phyloP scores from a whole-genome alignment of 1,284 basidiomycete species.

The Singerocomus rubriflavus region DNA sequence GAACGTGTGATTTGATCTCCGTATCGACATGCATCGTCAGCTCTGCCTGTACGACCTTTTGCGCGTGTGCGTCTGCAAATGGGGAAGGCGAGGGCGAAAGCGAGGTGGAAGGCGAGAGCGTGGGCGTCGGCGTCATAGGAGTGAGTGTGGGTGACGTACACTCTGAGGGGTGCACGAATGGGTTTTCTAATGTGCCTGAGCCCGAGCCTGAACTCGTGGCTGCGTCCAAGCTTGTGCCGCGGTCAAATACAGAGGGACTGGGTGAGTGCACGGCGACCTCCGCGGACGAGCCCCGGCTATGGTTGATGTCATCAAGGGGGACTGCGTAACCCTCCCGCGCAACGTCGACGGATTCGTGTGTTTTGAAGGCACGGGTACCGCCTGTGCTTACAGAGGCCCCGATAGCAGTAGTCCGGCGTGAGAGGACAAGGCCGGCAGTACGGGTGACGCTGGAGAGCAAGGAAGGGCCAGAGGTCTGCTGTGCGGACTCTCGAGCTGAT shows the following conservation, averaged over 20 bases:
- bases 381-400: slow-evolving; percentile 26
- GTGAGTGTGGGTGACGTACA: slow-evolving; percentile 4
- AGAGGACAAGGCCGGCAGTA: slow-evolving; percentile 49
- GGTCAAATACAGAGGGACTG: slow-evolving; percentile 32
- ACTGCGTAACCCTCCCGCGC: slow-evolving; percentile 34
- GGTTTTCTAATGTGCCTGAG: slow-evolving; percentile 36
- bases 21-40: slow-evolving; percentile 26
- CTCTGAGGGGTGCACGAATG: slow-evolving; percentile 50
- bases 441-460: slow-evolving; percentile 53
- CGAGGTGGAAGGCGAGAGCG: slow-evolving; percentile 11
- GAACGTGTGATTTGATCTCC: slow-evolving; percentile 2
- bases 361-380: slow-evolving; percentile 42
- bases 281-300: slow-evolving; percentile 26
- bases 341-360: slow-evolving; percentile 46
- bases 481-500: slow-evolving; percentile 51
- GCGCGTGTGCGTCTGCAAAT: slow-evolving; percentile 41
- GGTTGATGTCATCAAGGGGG: slow-evolving; percentile 50
- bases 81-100: slow-evolving; percentile 37
- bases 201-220: background rate
- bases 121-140: slow-evolving; percentile 6
- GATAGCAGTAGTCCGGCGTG: slow-evolving; percentile 21
- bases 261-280: slow-evolving; percentile 38
- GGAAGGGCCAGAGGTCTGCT: slow-evolving; percentile 37
- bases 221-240: slow-evolving; percentile 17
- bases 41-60: slow-evolving; percentile 13